Percentiles rank a stretch among this genome's conserved stretches.
Conservation (phyloP, 495 filamentous ascomycete species). For the Hamigera avellanea region DNA sequence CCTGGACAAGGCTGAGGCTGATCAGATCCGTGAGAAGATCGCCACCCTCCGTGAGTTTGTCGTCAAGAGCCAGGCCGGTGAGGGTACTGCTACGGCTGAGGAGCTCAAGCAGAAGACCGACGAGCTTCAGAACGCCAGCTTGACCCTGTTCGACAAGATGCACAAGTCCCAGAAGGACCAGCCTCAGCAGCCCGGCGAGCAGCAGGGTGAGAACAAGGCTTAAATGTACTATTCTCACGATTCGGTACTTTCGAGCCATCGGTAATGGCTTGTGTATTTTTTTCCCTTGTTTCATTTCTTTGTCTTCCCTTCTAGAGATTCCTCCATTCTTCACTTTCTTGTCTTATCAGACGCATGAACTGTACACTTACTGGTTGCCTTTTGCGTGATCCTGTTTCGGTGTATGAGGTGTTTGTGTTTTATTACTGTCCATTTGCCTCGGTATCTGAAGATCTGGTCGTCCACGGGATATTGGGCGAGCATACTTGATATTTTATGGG, state of each 20-base stretch:
- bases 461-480: too few species aligned
- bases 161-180: constrained; percentile 85
- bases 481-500: too few species aligned
- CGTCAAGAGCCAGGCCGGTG: constrained; percentile 87
- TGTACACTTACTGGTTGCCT: too few species aligned
- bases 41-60: constrained; percentile 77
- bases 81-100: constrained; percentile 70
- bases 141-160: constrained; percentile 99
- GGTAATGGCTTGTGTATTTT: not conserved
- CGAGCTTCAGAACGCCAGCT: constrained; percentile 87
- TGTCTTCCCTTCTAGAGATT: constrained; percentile 1
- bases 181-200: constrained; percentile 35
- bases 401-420: too few species aligned
- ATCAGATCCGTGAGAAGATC: constrained; percentile 92
- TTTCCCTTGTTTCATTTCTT: too few species aligned
- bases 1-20: constrained; percentile 92
- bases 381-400: too few species aligned
- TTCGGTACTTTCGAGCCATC: constrained; percentile 2
- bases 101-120: constrained; percentile 98
- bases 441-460: too few species aligned
- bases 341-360: too few species aligned
- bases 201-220: constrained; percentile 63
- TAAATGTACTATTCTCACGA: constrained; percentile 30
- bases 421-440: too few species aligned
- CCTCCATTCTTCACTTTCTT: too few species aligned